Evolutionary conservation across 495 filamentous ascomycete genomes (phyloP).

Genomic region (Melanomma pulvis-pyrius): DNA sequence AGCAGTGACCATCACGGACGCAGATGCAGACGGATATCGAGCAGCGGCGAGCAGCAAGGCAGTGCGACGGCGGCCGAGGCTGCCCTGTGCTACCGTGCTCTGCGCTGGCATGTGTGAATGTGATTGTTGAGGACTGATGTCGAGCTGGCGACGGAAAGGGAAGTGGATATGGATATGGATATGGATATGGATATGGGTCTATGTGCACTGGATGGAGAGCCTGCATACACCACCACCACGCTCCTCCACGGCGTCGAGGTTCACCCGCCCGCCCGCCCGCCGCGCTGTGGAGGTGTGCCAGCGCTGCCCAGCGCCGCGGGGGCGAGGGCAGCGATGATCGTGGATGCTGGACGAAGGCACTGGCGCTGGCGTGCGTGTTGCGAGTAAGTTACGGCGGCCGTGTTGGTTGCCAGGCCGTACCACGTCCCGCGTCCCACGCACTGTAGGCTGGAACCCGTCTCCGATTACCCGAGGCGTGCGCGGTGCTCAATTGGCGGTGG

Average conservation of each 20-base stretch:
- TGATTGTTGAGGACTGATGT: background rate
- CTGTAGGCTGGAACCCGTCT: too few species aligned
- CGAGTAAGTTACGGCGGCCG: background rate
- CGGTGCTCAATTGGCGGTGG: constrained; percentile 7
- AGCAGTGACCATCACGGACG: constrained; percentile 1
- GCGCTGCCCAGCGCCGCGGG: constrained; percentile 4
- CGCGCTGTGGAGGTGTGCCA: background rate
- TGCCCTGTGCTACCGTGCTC: background rate
- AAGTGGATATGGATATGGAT: too few species aligned
- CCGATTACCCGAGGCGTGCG: background rate
- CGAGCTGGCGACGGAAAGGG: too few species aligned
- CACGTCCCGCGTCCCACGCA: too few species aligned
- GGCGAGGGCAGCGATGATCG: background rate
- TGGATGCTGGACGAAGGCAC: background rate
- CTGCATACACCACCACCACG: too few species aligned
- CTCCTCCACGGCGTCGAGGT: too few species aligned
- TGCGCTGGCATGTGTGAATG: constrained; percentile 1
- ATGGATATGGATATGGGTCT: too few species aligned
- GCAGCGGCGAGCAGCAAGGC: background rate
- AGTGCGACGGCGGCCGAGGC: constrained; percentile 4
- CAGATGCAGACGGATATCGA: background rate
- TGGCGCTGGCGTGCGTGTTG: constrained; percentile 1
- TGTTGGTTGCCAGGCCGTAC: too few species aligned
- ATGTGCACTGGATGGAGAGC: too few species aligned
- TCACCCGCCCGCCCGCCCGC: background rate